Evolutionary conservation across 2,329 filamentous ascomycete genomes (phyloP), one percentile per base, ranked within the genome.

Genomic region (Aspergillus tanneri): DNA sequence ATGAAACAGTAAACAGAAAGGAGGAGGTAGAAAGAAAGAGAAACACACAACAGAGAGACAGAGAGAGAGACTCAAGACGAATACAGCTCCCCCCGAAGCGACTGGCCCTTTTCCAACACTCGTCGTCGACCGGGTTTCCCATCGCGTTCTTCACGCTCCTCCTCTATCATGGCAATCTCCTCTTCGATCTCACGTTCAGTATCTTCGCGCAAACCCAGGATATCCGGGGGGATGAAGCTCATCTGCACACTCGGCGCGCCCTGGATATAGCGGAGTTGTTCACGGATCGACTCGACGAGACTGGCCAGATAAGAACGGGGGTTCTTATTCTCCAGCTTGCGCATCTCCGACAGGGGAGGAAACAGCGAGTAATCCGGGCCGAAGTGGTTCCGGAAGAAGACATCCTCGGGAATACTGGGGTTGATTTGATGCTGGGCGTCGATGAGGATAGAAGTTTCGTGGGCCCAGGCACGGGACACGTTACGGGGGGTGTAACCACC

Each of bases 401-500:
- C 84, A 61, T 95, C 85, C 27, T 81, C 72, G 0, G 93, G 92
- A 22, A 97, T 85, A 10, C 83, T 79, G 14, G 86, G 81, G 65
- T 81, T 75, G 54, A 96, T 85, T 48, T 82, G 80, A 54, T 86
- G 78, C 51, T 87, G 79, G 48, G 84, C 84, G 57, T 85, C 84
- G 54, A 95, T 88, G 51, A 90, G 90, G 58, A 97, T 89, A 52
- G 88, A 87, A 10, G 93, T 99, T 73, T 99, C 93, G 71, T 95
- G 92, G 19, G 91, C 90, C 93, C 93, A 99, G 23, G 92, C 90
- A 45, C 93, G 87, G 34, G 93, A 93, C 5, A 99, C 93, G 63
- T 99, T 99, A 56, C 92, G 84, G 4, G 93, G 91, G 11, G 93
- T 99, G 72, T 99, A 99, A 22, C 93, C 93, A 47, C 93, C 93